Evolutionary conservation across 2,329 filamentous ascomycete genomes (phyloP).

Genomic region (Monascus ruber): DNA sequence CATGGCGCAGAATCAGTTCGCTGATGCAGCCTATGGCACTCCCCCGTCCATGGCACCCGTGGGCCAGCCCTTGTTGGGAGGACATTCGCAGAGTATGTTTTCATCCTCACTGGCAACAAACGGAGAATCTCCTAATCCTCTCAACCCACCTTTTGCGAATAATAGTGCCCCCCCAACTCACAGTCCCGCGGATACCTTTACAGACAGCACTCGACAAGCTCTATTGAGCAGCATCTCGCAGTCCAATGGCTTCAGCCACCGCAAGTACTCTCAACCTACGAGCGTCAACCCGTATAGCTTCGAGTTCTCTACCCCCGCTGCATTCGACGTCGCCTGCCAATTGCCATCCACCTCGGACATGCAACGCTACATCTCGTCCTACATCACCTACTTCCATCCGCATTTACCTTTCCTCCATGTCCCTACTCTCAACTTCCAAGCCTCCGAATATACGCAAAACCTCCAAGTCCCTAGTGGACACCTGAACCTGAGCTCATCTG

Average conservation of each 20-base stretch:
- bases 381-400: constrained; percentile 85
- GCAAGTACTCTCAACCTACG: constrained; percentile 50
- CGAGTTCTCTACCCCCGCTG: constrained; percentile 23
- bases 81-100: constrained; percentile 44
- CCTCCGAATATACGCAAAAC: constrained; percentile 52
- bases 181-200: constrained; percentile 52
- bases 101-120: constrained; percentile 33
- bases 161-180: constrained; percentile 52
- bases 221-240: constrained; percentile 51
- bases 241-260: constrained; percentile 44
- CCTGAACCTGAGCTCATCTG: constrained; percentile 41
- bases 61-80: constrained; percentile 60
- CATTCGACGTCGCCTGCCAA: constrained; percentile 36
- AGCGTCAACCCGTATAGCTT: constrained; percentile 37
- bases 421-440: constrained; percentile 81
- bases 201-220: constrained; percentile 53
- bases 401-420: constrained; percentile 92
- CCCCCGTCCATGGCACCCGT: constrained; percentile 64
- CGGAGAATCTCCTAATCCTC: constrained; percentile 36
- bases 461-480: constrained; percentile 46
- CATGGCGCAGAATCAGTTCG: constrained; percentile 55
- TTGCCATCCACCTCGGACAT: constrained; percentile 75
- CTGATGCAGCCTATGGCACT: constrained; percentile 66
- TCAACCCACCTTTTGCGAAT: constrained; percentile 37
- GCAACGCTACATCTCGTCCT: constrained; percentile 80